Evolutionary conservation across 2,329 filamentous ascomycete species (phyloP), one percentile per base, ranked within the genome.

Genomic region (Diatrype stigma): DNA sequence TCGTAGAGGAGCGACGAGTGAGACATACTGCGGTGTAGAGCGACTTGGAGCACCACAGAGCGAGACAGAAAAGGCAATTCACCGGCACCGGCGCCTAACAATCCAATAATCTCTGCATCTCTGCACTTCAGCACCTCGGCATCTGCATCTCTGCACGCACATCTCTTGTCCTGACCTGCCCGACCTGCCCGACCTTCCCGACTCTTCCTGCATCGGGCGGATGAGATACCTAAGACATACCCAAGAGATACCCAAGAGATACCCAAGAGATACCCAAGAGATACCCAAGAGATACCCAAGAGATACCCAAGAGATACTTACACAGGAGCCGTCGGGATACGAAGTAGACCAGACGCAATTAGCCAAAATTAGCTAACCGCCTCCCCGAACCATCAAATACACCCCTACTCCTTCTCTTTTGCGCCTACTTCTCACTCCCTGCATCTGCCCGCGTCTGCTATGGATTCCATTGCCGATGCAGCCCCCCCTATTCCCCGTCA

Each of bases 401-500:
- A 22, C 11, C 1, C 12, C 19, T 42, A 11, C 21, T 2, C 14
- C 40, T n/a, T 57, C 49, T 51, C 50, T 53, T 42, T 48, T 42
- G 42, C 37, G 26, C 26, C 26, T 30, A 10, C 46, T 34, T 47
- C 35, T 51, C 11, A 23, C 46, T 44, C 46, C 48, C 46, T 46
- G 52, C 49, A 51, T 53, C 51, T 51, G 51, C 56, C 38, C 54
- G 51, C 50, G 47, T 23, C 45, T 17, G 49, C 52, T 32, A 63
- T 63, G 60, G 60, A 61, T 52, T 46, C 50, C 38, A 32, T 51
- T 50, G 49, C 51, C 49, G 56, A 54, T 48, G 55, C 58, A 38
- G 51, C 58, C 17, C 62, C 64, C 46, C 58, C 64, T 53, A 61
- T 64, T 49, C 60, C 64, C 46, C 62, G 60, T 44, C 65, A 65